These are phyloP conservation scores for Farysia itapuensis DNA, from an alignment of 1,284 basidiomycete species.

Conservation along the genomic window DNA sequence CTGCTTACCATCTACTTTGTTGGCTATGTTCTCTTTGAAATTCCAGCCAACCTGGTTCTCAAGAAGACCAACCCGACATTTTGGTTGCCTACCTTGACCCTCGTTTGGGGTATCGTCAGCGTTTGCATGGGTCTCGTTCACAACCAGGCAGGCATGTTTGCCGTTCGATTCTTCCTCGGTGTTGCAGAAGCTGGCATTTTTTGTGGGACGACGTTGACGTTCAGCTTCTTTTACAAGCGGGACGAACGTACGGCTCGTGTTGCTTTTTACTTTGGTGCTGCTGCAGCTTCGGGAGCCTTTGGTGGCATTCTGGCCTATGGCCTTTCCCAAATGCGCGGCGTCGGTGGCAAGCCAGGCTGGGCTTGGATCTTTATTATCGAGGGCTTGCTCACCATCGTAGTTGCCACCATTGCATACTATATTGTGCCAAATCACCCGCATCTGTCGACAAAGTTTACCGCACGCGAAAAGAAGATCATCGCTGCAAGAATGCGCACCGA, in stretches of 20 bases:
- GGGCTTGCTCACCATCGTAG: constrained; percentile 65
- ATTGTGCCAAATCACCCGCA: constrained; percentile 68
- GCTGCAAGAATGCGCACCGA: constrained; percentile 65
- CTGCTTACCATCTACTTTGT: constrained; percentile 41
- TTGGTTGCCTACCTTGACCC: constrained; percentile 68
- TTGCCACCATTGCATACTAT: constrained; percentile 66
- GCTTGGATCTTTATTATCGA: constrained; percentile 69
- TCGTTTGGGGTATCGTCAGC: constrained; percentile 68
- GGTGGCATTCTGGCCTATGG: constrained; percentile 64
- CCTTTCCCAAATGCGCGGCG: constrained; percentile 67
- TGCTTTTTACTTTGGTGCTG: constrained; percentile 63
- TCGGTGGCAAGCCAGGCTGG: constrained; percentile 62
- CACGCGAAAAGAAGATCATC: constrained; percentile 64
- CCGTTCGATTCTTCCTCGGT: constrained; percentile 65
- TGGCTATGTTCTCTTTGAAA: constrained; percentile 41
- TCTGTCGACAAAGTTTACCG: constrained; percentile 65
- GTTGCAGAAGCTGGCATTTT: constrained; percentile 59
- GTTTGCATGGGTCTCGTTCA: constrained; percentile 67
- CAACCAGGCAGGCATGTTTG: constrained; percentile 67
- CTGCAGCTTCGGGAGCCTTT: constrained; percentile 44
- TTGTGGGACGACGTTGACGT: constrained; percentile 68
- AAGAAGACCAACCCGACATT: constrained; percentile 67
- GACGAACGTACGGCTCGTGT: constrained; percentile 68
- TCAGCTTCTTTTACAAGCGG: constrained; percentile 69
- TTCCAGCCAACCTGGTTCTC: constrained; percentile 56